Evolutionary conservation across 2,329 filamentous ascomycete species (phyloP).

Genomic region (Nakataea oryzae): DNA sequence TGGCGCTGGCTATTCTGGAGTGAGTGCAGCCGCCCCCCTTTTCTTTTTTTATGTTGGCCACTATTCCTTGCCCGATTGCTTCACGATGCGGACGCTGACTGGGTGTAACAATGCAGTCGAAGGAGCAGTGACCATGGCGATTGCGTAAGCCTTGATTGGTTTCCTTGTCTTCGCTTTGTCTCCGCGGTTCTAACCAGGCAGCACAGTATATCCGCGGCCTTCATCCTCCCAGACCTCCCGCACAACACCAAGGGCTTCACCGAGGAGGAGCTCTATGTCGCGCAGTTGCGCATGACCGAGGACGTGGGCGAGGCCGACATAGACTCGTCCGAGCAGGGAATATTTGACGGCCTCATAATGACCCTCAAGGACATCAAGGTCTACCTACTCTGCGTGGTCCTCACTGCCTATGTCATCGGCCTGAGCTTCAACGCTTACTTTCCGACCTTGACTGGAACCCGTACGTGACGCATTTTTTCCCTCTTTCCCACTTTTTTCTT

Average conservation of each 20-base stretch:
- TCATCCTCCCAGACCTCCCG: slow-evolving; percentile 40
- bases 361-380: slow-evolving; percentile 49
- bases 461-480: not conserved
- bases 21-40: not conserved
- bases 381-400: slow-evolving; percentile 40
- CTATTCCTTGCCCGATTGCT: not conserved
- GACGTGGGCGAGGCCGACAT: slow-evolving; percentile 45
- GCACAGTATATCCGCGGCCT: slow-evolving; percentile 22
- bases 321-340: slow-evolving; percentile 35
- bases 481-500: too few relatives aligned
- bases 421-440: slow-evolving; percentile 46
- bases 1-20: slow-evolving; percentile 4
- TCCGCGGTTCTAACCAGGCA: slow-evolving; percentile 5
- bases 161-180: not conserved
- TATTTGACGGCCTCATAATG: slow-evolving; percentile 42
- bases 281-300: slow-evolving; percentile 42
- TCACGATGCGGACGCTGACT: not conserved
- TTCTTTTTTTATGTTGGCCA: too few relatives aligned
- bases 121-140: slow-evolving; percentile 10
- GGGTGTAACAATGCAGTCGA: slow-evolving; percentile 6
- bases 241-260: slow-evolving; percentile 45
- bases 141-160: slow-evolving; percentile 9
- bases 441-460: not conserved
- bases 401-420: slow-evolving; percentile 48
- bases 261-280: slow-evolving; percentile 42